Conservation (phyloP, 1,139 yeast species). For the Geotrichum reessii region DNA sequence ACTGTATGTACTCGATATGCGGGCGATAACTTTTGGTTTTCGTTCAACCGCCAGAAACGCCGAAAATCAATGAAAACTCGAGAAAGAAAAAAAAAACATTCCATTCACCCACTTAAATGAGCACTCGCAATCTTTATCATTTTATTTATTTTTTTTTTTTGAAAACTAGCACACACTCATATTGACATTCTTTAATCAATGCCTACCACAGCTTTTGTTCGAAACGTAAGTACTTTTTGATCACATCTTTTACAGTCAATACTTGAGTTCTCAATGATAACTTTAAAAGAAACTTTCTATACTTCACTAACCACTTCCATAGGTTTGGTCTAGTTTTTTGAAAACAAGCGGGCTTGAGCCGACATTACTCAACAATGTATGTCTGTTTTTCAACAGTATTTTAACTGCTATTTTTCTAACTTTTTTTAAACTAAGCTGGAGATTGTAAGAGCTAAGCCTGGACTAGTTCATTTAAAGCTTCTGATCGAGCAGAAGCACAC, state of each 20-base stretch:
- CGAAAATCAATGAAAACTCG: background rate
- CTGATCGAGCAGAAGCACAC: constrained; percentile 36
- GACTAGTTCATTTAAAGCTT: constrained; percentile 34
- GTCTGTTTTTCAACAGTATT: constrained; percentile 3
- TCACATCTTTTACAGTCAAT: background rate
- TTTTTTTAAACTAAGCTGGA: constrained; percentile 23
- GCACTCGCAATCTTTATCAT: no score
- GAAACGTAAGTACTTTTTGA: constrained; percentile 5
- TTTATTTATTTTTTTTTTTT: background rate
- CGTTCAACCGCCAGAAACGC: background rate
- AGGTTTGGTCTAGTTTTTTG: constrained; percentile 37
- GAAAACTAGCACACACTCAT: background rate
- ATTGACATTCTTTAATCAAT: background rate
- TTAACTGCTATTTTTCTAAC: background rate
- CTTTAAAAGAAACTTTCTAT: no score
- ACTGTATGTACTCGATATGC: no score
- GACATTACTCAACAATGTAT: constrained; percentile 31
- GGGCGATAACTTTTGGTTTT: background rate
- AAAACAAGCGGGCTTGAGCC: constrained; percentile 38
- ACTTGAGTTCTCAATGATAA: background rate
- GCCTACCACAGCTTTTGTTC: constrained; percentile 15
- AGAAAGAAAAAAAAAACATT: no score
- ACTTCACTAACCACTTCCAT: no score
- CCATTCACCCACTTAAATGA: no score
- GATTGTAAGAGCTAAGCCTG: constrained; percentile 33